Base-by-base conservation (phyloP, 202 grass and related monocot genomes). In the Dendrocalamus latiflorus region DNA sequence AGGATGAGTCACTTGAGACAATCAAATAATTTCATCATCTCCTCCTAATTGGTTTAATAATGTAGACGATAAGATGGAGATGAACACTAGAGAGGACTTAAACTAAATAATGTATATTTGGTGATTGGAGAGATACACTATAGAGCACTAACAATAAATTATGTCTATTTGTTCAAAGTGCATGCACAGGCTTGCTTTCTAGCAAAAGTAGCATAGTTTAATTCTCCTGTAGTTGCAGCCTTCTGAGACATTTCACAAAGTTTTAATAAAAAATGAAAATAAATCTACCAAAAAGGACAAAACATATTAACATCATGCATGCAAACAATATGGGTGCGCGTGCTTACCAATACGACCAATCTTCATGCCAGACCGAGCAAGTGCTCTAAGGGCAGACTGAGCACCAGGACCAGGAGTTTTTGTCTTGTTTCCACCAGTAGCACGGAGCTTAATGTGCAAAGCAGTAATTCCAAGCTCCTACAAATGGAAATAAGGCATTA, bases 361-460 rank as follows among this genome's bases (percentile, higher is more conserved):
- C 82, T 92, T 94, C 93, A 95, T 90, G 50, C 90, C 93, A 41
- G 90, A 92, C 38, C 93, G 88, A 89, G 93, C 93, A 67, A 95
- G 90, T 54, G 93, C 93, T 88, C 93, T 95, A 33, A 95, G 90
- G 42, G 90, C 90, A 66, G 93, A 90, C 63, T 92, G 93, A 44
- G 93, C 90, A 88, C 93, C 93, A 48, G 90, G 93, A 30, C 93
- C 93, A 63, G 93, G 93, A 17, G 85, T 90, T 65, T 95, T 95
- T 28, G 93, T 95, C 83, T 95, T 95, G 78, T 95, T 95, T 47
- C 93, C 90, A 82, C 93, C 93, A 79, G 93, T 93, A 47, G 93
- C 88, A 51, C 88, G 81, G 16, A 96, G 78, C 70, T 96, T 96
- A 80, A 96, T 91, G 54, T 96, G 93, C 77, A 96, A 57, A 65